Evolutionary conservation across 169 alveolate species (phyloP), one percentile per base, ranked within the genome.

Genomic region (Plasmodium gaboni): DNA sequence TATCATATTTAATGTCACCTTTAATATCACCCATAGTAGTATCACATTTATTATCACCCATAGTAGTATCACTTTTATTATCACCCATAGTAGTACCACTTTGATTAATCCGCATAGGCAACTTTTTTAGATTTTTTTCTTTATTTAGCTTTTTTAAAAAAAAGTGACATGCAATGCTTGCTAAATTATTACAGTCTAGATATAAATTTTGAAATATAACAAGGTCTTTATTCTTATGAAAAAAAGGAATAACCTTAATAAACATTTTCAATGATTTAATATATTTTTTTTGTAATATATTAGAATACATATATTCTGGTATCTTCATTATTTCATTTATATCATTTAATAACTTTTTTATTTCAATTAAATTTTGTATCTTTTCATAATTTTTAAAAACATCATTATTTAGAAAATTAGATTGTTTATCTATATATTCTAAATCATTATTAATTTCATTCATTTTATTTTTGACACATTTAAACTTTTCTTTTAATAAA

Each of bases 401-500:
- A 10, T 42, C 22, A 2, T 19, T 59, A 53, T 55, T 78, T 17
- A 87, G 60, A 24, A 48, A 48, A 46, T 46, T 71, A 28, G 73
- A 86, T 26, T 60, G 24, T 0, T 48, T 50, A 71, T 86, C 92
- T 44, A 86, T 86, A 71, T 17, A 61, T 15, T 6, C 53, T 50
- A 69, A 7, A 48, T 68, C 64, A 53, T 68, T 51, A 64, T 88
- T 53, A 26, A 86, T 61, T 2, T 44, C 24, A 22, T 73, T 55
- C 19, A 94, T 76, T 80, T 91, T 85, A 9, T 69, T 73, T 59
- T 91, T 94, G 22, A 94, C 88, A 19, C 59, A 5, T 48, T 50
- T 74, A 72, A 94, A 92, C 55, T 76, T 50, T 38, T 73, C 63
- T 59, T 94, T 95, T 90, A 95, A 94, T 55, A 91, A 74, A 59